phyloP scores from a whole-genome alignment of 1,284 basidiomycete species.

The Cryptococcus wingfieldii region DNA sequence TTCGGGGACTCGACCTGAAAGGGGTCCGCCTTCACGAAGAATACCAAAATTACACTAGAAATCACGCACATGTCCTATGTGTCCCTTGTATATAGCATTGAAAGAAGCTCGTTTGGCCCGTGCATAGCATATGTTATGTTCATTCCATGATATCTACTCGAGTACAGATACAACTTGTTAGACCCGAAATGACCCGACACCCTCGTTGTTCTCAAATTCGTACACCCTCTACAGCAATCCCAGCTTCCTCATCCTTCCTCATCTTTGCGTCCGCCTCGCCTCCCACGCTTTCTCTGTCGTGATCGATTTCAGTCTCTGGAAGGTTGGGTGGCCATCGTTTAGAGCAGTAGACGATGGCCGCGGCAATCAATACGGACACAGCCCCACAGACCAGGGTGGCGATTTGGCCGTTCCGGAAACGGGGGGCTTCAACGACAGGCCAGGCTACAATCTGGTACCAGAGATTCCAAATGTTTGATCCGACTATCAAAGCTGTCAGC shows the following conservation, averaged over 20 bases:
- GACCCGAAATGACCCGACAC: too few species aligned
- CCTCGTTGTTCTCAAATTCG: too few species aligned
- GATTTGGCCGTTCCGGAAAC: constrained; percentile 41
- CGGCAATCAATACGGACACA: constrained; percentile 23
- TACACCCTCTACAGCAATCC: neutral
- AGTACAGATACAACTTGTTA: too few species aligned
- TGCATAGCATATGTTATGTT: too few species aligned
- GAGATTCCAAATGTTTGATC: constrained; percentile 22
- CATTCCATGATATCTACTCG: too few species aligned
- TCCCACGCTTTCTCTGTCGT: neutral
- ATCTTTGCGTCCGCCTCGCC: neutral
- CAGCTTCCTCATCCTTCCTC: neutral
- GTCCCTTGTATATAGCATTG: too few species aligned
- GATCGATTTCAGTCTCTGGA: neutral
- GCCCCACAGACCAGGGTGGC: constrained; percentile 37
- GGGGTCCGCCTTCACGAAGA: too few species aligned
- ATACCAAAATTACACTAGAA: too few species aligned
- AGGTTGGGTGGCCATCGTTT: constrained; percentile 18
- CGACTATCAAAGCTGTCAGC: constrained; percentile 3
- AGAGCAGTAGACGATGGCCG: constrained; percentile 30
- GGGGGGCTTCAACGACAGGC: constrained; percentile 34
- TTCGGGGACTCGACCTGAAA: too few species aligned
- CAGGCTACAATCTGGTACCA: constrained; percentile 41
- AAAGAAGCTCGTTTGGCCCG: too few species aligned
- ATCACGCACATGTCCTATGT: too few species aligned